These are phyloP conservation scores for Juglanconis sp. DNA, from an alignment of 2,329 filamentous ascomycete species.

Conservation along the genomic window DNA sequence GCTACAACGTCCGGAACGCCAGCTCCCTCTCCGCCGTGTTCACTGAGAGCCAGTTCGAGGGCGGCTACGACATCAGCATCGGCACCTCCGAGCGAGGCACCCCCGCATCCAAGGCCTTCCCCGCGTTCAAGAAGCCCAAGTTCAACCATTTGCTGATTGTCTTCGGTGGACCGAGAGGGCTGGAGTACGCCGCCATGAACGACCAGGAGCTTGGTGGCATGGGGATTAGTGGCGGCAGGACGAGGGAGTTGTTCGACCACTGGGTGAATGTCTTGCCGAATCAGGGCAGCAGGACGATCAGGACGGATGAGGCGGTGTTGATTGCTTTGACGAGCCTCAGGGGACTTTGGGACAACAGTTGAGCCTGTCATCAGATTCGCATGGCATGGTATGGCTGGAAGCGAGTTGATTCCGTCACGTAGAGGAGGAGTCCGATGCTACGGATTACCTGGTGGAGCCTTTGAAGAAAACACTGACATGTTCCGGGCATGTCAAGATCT, in stretches of 20 bases:
- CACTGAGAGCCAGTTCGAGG: constrained; percentile 70
- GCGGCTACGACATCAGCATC: constrained; percentile 78
- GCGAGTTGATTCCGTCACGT: neutral
- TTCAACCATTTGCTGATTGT: constrained; percentile 75
- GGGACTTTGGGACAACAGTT: constrained; percentile 47
- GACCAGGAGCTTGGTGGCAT: constrained; percentile 53
- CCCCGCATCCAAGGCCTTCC: constrained; percentile 45
- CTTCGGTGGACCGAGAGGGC: constrained; percentile 75
- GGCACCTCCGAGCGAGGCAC: constrained; percentile 77
- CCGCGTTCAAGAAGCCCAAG: constrained; percentile 36
- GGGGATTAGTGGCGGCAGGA: constrained; percentile 61
- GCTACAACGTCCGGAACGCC: constrained; percentile 68
- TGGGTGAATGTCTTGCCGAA: constrained; percentile 80
- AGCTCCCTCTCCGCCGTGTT: constrained; percentile 68
- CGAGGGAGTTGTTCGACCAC: constrained; percentile 72
- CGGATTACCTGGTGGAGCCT: neutral
- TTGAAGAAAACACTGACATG: neutral
- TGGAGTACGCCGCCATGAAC: constrained; percentile 71
- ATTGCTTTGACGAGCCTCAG: constrained; percentile 70
- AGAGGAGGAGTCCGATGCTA: neutral
- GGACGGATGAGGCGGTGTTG: constrained; percentile 80
- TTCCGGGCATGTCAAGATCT: neutral
- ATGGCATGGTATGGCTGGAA: neutral
- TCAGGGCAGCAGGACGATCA: constrained; percentile 77
- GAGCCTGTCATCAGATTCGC: neutral